These are phyloP conservation scores for Pulicaria dysenterica DNA, from an alignment of 129 eudicot genomes.

Conservation along the genomic window DNA sequence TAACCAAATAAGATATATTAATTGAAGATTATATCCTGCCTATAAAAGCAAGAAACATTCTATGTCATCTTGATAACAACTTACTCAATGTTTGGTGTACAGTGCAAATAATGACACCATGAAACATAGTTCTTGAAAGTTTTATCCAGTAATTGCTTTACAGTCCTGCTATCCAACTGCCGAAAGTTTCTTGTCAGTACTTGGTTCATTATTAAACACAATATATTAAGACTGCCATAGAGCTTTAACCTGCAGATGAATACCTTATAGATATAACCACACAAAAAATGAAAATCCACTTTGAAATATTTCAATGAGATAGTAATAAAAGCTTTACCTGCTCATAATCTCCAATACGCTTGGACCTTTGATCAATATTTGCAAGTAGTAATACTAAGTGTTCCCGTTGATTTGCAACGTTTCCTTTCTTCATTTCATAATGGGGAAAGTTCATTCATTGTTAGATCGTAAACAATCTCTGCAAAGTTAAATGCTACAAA, in stretches of 20 bases:
- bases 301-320: slow-evolving; percentile 16
- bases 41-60: slow-evolving; percentile 12
- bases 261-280: background rate
- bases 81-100: slow-evolving; percentile 62
- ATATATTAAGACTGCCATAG: background rate
- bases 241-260: slow-evolving; percentile 13
- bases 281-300: background rate
- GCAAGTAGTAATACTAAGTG: slow-evolving; percentile 93
- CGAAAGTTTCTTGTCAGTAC: slow-evolving; percentile 20
- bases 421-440: slow-evolving; percentile 82
- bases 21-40: slow-evolving; percentile 4
- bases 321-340: slow-evolving; percentile 45
- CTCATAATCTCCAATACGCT: slow-evolving; percentile 52
- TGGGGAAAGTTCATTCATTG: slow-evolving; percentile 13
- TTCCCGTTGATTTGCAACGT: slow-evolving; percentile 97
- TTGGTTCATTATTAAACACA: background rate
- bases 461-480: slow-evolving; percentile 25
- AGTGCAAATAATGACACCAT: slow-evolving; percentile 91
- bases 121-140: slow-evolving; percentile 76
- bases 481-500: slow-evolving; percentile 17
- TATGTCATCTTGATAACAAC: slow-evolving; percentile 31
- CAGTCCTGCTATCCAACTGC: slow-evolving; percentile 65
- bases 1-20: background rate
- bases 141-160: slow-evolving; percentile 62
- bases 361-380: slow-evolving; percentile 83